Base-by-base conservation (phyloP, 2,329 filamentous ascomycete species). In the Sclerotinia borealis region DNA sequence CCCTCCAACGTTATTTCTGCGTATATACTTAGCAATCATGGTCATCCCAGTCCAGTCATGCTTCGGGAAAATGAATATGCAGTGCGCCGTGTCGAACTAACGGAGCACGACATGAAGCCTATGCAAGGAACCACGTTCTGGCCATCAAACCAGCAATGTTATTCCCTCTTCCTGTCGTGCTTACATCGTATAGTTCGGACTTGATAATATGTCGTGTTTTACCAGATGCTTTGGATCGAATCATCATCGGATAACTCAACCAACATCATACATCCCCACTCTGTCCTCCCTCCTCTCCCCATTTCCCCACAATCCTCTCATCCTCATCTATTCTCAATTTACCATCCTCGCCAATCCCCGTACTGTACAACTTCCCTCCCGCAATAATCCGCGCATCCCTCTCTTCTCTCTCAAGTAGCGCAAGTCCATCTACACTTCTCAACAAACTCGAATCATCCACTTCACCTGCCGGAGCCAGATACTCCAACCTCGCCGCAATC, bases 391-490 rank as follows among this genome's bases (percentile, higher is more conserved):
- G 65, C 31, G 65, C 59, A 66, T 78, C 75, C 36, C 76, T 68
- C 45, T 75, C 71, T 37, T 65, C 62, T 52, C 72, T 71, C 4
- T 62, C 63, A 62, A 77, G 39, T 39, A 74, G 72, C 29, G 72
- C 71, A 22, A 77, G 65, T n/a, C 68, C 68, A 48, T 67, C 66
- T 78, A 79, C 76, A 77, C 80, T 22, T 71, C 68, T 13, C 79
- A 66, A 0, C 79, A 76, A 11, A 79, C 75, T 15, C 76, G 61
- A 25, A 52, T 27, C 9, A 13, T 43, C 36, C n/a, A 25, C 37
- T 13, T 54, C 49, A 4, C 39, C 39, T 7, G 27, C 17, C 36
- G 59, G 48, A 31, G 37, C 37, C 15, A 61, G 15, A 43, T 45
- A 54, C 15, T 31, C n/a, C 4, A 61, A 36, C 9, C 41, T 61